Percentiles rank a stretch among this genome's conserved stretches.
Conservation (phyloP, 305 asterid genomes). For the Plantago coronopus region DNA sequence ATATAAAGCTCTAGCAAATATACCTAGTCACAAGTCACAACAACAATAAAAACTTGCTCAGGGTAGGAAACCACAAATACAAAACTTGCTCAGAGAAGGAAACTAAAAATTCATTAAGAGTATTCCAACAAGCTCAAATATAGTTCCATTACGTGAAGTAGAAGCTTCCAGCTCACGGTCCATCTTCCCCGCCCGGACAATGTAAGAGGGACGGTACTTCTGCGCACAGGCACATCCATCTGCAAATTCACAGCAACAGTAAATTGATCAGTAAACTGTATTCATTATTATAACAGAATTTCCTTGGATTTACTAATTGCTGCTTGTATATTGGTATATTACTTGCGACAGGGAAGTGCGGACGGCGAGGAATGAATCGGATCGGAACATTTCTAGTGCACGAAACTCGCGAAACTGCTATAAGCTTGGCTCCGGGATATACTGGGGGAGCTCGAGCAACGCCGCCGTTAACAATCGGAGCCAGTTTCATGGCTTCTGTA, state of each 20-base stretch:
- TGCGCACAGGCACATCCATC: conserved; percentile 38
- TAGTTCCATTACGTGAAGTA: conserved; percentile 29
- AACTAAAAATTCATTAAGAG: neutral
- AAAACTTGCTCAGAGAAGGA: neutral
- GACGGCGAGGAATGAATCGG: conserved; percentile 36
- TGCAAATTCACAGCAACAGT: conserved; percentile 17
- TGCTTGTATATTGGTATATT: neutral
- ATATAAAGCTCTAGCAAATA: no score
- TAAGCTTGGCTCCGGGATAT: conserved; percentile 21
- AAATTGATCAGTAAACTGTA: no score
- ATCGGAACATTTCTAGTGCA: conserved; percentile 34
- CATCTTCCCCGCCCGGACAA: conserved; percentile 49
- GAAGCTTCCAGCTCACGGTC: conserved; percentile 57
- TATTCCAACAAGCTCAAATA: neutral
- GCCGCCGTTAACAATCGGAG: conserved; percentile 36
- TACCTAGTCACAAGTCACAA: neutral
- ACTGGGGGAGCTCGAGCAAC: conserved; percentile 26
- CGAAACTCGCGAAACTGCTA: conserved; percentile 27
- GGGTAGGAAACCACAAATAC: neutral
- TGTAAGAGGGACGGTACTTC: conserved; percentile 26
- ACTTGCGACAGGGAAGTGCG: conserved; percentile 42
- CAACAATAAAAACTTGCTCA: neutral
- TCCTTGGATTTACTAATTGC: neutral
- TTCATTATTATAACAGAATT: neutral
- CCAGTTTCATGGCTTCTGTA: conserved; percentile 37